Conservation (phyloP, 306 rosid species). For the Pyrus pyrifolia region DNA sequence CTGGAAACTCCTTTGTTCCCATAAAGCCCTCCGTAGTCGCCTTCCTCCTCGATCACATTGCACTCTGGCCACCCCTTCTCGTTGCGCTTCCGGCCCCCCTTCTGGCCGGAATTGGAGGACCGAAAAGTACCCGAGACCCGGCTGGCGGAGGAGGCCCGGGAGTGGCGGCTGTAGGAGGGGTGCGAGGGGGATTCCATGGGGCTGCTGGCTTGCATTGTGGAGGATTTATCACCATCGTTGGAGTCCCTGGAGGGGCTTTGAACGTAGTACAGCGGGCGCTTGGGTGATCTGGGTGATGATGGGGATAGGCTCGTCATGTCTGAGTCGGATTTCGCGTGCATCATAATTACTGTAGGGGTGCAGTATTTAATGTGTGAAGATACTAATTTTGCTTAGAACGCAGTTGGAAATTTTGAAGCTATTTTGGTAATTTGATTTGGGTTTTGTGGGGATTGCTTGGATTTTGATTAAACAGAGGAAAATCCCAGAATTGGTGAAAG, state of each 20-base stretch:
- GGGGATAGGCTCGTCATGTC: slow-evolving; percentile 61
- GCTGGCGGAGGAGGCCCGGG: slow-evolving; percentile 60
- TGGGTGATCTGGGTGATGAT: slow-evolving; percentile 63
- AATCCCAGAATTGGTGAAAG: not conserved
- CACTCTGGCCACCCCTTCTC: slow-evolving; percentile 60
- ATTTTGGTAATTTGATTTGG: not conserved
- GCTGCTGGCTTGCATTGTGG: slow-evolving; percentile 44
- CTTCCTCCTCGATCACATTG: slow-evolving; percentile 69
- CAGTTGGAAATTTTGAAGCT: not conserved
- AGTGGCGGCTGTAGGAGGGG: slow-evolving; percentile 59
- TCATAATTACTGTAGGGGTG: slow-evolving; percentile 16
- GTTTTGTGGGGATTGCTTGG: not conserved
- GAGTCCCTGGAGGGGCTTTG: slow-evolving; percentile 80
- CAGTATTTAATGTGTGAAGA: not conserved
- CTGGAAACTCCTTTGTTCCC: slow-evolving; percentile 33
- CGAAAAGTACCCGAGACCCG: slow-evolving; percentile 54
- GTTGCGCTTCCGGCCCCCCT: slow-evolving; percentile 26
- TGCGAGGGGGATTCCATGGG: slow-evolving; percentile 70
- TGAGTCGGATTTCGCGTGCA: slow-evolving; percentile 70
- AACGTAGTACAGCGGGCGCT: slow-evolving; percentile 54
- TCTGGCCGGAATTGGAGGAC: slow-evolving; percentile 24
- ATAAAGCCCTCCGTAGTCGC: slow-evolving; percentile 31
- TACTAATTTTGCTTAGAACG: not conserved
- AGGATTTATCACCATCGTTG: slow-evolving; percentile 69
- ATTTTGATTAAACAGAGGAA: not conserved